Conservation (phyloP, 768 basidiomycete genomes). For the Lactifluus echinatus region DNA sequence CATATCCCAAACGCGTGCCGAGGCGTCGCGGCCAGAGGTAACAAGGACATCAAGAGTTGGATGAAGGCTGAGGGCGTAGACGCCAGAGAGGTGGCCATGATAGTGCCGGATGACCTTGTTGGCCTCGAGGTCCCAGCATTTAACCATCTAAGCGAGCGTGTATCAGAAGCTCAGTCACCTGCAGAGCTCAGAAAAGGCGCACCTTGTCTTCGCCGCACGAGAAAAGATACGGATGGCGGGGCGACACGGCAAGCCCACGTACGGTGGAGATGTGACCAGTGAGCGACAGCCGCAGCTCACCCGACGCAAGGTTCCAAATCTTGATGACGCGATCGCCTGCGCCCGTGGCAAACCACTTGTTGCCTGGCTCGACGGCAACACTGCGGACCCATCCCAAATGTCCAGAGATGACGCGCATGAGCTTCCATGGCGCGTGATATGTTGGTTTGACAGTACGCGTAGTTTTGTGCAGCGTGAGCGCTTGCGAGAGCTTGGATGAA, state of each 20-base stretch:
- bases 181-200: constrained; percentile 19
- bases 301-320: constrained; percentile 96
- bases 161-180: background rate
- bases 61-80: constrained; percentile 88
- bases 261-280: constrained; percentile 98
- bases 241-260: constrained; percentile 84
- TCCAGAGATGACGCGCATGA: constrained; percentile 92
- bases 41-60: constrained; percentile 95
- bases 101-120: constrained; percentile 99
- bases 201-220: constrained; percentile 98
- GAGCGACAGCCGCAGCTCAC: constrained; percentile 93
- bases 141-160: constrained; percentile 72
- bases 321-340: constrained; percentile 98
- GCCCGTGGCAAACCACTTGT: constrained; percentile 97
- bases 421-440: constrained; percentile 95
- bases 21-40: constrained; percentile 92
- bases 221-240: constrained; percentile 93
- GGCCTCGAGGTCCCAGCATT: constrained; percentile 98
- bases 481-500: constrained; percentile 66
- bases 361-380: constrained; percentile 94
- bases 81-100: constrained; percentile 95
- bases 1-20: constrained; percentile 99
- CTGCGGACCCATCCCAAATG: constrained; percentile 97
- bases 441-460: constrained; percentile 90
- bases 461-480: constrained; percentile 87